Evolutionary conservation across 768 basidiomycete genomes (phyloP).

Genomic region (Suillus plorans): DNA sequence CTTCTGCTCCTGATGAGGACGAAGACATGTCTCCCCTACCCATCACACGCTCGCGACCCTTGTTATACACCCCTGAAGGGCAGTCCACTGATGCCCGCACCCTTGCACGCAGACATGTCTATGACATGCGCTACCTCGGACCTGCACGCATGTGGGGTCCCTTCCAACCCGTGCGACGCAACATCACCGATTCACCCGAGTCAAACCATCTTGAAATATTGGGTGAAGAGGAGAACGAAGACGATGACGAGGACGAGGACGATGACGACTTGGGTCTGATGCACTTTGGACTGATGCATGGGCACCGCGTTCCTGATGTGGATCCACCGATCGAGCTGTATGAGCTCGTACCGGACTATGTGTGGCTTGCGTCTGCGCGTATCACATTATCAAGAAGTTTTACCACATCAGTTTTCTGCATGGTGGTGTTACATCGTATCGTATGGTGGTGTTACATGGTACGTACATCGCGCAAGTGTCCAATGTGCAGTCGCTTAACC

Average conservation of each 20-base stretch:
- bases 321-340: constrained; percentile 22
- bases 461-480: too few species aligned
- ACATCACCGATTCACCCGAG: background rate
- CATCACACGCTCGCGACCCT: background rate
- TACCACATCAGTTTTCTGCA: too few species aligned
- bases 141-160: constrained; percentile 30
- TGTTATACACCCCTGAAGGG: constrained; percentile 4
- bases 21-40: background rate
- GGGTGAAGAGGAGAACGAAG: constrained; percentile 23
- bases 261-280: constrained; percentile 9
- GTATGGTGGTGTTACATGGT: too few species aligned
- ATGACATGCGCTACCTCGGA: constrained; percentile 32
- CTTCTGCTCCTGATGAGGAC: background rate
- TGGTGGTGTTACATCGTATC: too few species aligned
- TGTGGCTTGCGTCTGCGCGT: constrained; percentile 50
- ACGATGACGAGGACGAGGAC: constrained; percentile 18
- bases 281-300: background rate
- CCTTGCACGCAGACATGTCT: constrained; percentile 28
- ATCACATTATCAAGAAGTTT: constrained; percentile 12
- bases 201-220: background rate
- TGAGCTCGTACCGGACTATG: constrained; percentile 47
- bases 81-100: constrained; percentile 25
- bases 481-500: too few species aligned
- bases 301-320: constrained; percentile 15
- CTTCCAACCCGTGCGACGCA: constrained; percentile 18